Base-by-base conservation (phyloP, 495 filamentous ascomycete genomes). In the Penicillium pancosmium region DNA sequence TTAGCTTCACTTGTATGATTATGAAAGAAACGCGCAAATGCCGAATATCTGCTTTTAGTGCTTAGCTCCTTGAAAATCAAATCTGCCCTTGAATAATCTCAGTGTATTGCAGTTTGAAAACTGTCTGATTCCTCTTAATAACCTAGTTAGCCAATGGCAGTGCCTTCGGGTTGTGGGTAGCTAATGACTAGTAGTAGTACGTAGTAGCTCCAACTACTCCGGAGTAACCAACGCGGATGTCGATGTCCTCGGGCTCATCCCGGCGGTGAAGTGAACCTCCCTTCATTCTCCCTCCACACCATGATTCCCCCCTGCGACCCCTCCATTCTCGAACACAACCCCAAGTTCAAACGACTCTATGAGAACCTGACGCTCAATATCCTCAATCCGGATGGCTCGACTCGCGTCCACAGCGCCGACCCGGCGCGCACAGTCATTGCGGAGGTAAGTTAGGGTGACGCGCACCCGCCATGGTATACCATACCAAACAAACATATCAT, bases 231-330 rank as follows among this genome's bases (percentile, higher is more conserved):
- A 31, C 5, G 27, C 27, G 27, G 27, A 8, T 31, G 6, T 31
- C 27, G 27, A 31, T 31, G 5, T 31, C 5, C 27, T 31, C 27
- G 27, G 27, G 46, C 40, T 23, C 18, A 21, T 25, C 43, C 46
- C 49, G 64, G 69, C 69, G 65, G 67, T 68, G 62, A 64, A 67
- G 27, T 31, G 5, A 31, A 31, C 27, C 27, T 31, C 27, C 38
- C 56, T 56, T 47, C 46, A 59, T 51, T 60, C 56, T 47, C 51
- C 50, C 52, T 55, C 56, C 54, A 38, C 61, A 79, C 57, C 35
- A 91, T 91, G 88, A 73, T 90, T 3, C 86, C 87, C 0, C 86
- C 85, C 7, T 78, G 88, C 51, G 86, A 90, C 33, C 79, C 83
- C 25, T 67, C 77, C 1, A 78, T 91, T 48, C 73, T 91, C 2